Evolutionary conservation across 1,139 yeast genomes (phyloP), one percentile per base, ranked within the genome.

Genomic region (Debaryomyces robertsiae): DNA sequence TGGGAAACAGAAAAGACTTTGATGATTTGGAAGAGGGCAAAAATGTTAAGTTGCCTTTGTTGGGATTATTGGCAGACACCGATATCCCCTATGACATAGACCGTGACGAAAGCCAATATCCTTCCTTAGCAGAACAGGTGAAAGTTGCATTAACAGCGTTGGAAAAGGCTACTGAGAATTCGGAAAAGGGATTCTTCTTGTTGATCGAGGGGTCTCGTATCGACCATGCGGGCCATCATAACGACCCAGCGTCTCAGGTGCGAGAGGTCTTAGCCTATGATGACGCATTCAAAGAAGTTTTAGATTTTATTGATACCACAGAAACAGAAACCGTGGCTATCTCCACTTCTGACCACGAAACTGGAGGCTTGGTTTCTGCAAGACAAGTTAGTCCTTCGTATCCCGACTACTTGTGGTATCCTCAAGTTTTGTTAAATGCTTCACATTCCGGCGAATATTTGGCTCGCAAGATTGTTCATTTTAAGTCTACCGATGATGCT

Each of bases 181-280:
- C 83, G 1, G 91, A 86, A 14, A 64, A 84, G 49, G 96, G 96
- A 0, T 88, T 89, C 60, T 88, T 89, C 64, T 58, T 89, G 39
- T 58, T 89, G 59, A 78, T 89, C 45, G 96, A 89, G 67, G 95
- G 95, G 6, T 84, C 94, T 10, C 74, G 96, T 60, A 88, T 89
- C 53, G 96, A 89, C 61, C 96, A 89, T 60, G 95, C 95, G 3
- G 95, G 95, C 29, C 96, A 89, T 60, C 79, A 77, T 49, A 89
- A 89, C 55, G 96, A 89, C 58, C 90, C 96, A 9, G 88, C 89
- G 9, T 93, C 95, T 9, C 95, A 87, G 63, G 75, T 69, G 2
- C 55, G 76, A 46, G 77, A 71, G 55, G 73, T 69, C 4, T 67
- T 71, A 56, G 77, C 75, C 9, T 89, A 79, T 57, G 94, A 86